Evolutionary conservation across 768 basidiomycete species (phyloP).

Genomic region (Mycena leptocephala): DNA sequence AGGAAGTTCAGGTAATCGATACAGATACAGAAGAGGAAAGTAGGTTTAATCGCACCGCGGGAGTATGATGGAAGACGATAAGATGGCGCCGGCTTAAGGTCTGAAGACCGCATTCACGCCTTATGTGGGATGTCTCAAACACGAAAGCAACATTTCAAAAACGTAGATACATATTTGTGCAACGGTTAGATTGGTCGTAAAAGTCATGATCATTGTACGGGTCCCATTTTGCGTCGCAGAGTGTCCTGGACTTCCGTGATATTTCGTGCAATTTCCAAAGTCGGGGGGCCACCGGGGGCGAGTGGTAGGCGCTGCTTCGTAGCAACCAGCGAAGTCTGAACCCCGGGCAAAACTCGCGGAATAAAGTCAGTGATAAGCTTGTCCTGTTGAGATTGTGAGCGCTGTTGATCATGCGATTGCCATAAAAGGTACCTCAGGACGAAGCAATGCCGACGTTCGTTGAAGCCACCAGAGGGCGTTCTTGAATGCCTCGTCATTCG

Average conservation of each 20-base stretch:
- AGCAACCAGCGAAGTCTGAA: constrained; percentile 82
- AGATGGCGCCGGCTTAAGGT: too few species aligned
- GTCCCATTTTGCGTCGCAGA: constrained; percentile 65
- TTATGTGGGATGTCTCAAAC: too few species aligned
- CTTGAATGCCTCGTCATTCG: constrained; percentile 87
- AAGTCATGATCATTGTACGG: constrained; percentile 38
- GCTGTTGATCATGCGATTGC: background rate
- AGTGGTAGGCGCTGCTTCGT: constrained; percentile 87
- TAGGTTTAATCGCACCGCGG: too few species aligned
- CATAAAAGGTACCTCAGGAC: constrained; percentile 73
- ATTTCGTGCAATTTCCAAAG: constrained; percentile 78
- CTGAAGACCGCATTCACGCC: too few species aligned
- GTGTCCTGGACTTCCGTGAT: constrained; percentile 85
- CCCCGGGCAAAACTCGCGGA: constrained; percentile 85
- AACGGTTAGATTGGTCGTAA: constrained; percentile 20
- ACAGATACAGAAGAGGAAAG: too few species aligned
- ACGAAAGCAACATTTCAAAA: constrained; percentile 24
- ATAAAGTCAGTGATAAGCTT: constrained; percentile 88
- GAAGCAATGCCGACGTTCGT: constrained; percentile 78
- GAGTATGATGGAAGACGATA: too few species aligned
- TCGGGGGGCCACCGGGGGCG: constrained; percentile 79
- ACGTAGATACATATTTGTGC: constrained; percentile 12
- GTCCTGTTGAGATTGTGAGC: constrained; percentile 62
- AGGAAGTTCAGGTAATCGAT: too few species aligned
- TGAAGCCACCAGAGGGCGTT: constrained; percentile 91